Evolutionary conservation across 2,329 filamentous ascomycete genomes (phyloP).

Genomic region (Zymoseptoria tritici): DNA sequence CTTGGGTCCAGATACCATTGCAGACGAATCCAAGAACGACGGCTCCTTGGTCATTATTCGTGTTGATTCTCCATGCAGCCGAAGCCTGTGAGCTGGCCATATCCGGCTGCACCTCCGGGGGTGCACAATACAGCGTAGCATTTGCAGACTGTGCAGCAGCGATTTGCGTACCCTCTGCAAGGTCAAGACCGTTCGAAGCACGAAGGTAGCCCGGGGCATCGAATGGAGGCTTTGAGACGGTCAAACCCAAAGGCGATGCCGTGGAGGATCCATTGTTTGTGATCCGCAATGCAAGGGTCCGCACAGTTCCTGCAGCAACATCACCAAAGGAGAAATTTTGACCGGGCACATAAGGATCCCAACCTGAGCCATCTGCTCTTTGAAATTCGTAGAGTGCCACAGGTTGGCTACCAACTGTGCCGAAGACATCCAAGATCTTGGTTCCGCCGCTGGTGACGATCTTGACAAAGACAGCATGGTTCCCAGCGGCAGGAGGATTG

Average conservation of each 20-base stretch:
- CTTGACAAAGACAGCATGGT: conserved; percentile 4
- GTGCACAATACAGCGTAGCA: conserved; percentile 5
- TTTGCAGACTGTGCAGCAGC: conserved; percentile 3
- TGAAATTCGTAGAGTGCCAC: conserved; percentile 4
- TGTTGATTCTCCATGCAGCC: conserved; percentile 3
- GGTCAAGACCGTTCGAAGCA: conserved; percentile 4
- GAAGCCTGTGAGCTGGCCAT: conserved; percentile 3
- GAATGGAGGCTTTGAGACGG: conserved; percentile 5
- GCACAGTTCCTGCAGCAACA: conserved; percentile 1
- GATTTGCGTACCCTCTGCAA: conserved; percentile 6
- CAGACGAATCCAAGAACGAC: background rate
- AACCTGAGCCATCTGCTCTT: background rate
- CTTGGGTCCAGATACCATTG: conserved; percentile 1
- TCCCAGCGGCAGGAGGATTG: conserved; percentile 3
- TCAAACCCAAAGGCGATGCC: conserved; percentile 5
- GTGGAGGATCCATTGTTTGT: conserved; percentile 7
- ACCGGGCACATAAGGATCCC: conserved; percentile 1
- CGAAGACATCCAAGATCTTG: conserved; percentile 6
- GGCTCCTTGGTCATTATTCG: background rate
- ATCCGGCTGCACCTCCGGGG: too few relatives aligned
- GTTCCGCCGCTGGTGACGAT: conserved; percentile 1
- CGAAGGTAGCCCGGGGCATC: conserved; percentile 5
- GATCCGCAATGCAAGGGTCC: conserved; percentile 2
- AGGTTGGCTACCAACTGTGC: conserved; percentile 4
- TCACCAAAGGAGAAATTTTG: conserved; percentile 6